Evolutionary conservation across 345 rosid species (phyloP).

Genomic region (Eucalyptus polyanthemos): DNA sequence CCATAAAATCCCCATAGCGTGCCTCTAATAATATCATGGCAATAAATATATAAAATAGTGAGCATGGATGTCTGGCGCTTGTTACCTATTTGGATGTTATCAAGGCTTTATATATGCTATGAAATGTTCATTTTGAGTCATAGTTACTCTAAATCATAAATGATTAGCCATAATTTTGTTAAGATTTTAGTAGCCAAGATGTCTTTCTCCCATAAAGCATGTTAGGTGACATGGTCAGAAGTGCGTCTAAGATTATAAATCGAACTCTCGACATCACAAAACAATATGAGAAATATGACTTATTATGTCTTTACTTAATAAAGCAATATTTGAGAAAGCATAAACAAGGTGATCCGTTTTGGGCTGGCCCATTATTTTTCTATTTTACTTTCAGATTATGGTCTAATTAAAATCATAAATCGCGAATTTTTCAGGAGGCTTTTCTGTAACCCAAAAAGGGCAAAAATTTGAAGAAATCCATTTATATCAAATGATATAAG

Average conservation of each 20-base stretch:
- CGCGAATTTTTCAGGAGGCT: neutral
- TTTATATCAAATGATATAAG: neutral
- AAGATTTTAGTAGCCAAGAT: neutral
- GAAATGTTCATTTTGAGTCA: neutral
- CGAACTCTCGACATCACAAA: fast-evolving
- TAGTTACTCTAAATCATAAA: neutral
- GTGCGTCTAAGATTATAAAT: too few relatives aligned
- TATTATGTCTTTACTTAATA: too few relatives aligned
- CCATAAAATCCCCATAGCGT: neutral
- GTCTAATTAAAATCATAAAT: neutral
- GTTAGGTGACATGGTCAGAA: fast-evolving
- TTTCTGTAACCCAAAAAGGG: neutral
- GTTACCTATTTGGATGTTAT: neutral
- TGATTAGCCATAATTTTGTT: too few relatives aligned
- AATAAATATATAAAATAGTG: neutral
- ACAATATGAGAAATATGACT: fast-evolving
- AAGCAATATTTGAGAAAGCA: fast-evolving
- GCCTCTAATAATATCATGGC: neutral
- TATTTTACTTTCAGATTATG: neutral
- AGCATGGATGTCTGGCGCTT: neutral
- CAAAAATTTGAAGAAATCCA: neutral
- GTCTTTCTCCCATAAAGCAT: neutral
- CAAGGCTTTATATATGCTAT: neutral
- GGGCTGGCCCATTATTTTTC: neutral
- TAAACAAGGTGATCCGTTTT: neutral